Percentiles rank a stretch among this genome's conserved stretches.
Conservation (phyloP, 2,329 filamentous ascomycete genomes). For the Penicillium hesseltinei region DNA sequence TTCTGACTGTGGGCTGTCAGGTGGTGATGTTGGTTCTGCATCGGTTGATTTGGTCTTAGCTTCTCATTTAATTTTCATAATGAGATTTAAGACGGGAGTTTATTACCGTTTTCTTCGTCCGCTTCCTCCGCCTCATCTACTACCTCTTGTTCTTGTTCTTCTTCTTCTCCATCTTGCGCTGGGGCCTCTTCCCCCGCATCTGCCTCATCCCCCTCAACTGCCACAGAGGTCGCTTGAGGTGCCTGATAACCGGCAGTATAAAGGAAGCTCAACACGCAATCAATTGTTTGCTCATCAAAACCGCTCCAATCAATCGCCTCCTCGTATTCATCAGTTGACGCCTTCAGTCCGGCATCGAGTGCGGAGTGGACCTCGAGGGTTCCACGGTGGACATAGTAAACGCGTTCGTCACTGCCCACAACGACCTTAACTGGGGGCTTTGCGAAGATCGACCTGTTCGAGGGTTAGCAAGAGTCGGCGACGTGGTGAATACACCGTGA, state of each 20-base stretch:
- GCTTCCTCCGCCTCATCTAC: background rate
- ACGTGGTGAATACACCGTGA: background rate
- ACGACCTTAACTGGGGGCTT: background rate
- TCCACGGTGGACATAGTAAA: conserved; percentile 5
- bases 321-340: background rate
- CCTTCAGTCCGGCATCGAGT: background rate
- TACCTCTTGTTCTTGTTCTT: background rate
- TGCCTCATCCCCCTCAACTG: background rate
- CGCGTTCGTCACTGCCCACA: background rate
- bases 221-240: background rate
- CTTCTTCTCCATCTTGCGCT: background rate
- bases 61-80: background rate
- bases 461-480: background rate
- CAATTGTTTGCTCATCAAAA: conserved; percentile 2
- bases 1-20: background rate
- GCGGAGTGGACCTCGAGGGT: background rate
- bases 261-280: conserved; percentile 4
- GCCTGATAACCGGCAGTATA: background rate
- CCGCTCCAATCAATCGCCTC: background rate
- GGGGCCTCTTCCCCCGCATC: conserved; percentile 2
- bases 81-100: background rate
- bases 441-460: background rate
- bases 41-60: background rate
- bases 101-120: background rate
- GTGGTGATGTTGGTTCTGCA: background rate